Percentiles rank a stretch among this genome's conserved stretches.
phyloP scores from a whole-genome alignment of 1,284 basidiomycete species.

The Ceratobasidium sp. region DNA sequence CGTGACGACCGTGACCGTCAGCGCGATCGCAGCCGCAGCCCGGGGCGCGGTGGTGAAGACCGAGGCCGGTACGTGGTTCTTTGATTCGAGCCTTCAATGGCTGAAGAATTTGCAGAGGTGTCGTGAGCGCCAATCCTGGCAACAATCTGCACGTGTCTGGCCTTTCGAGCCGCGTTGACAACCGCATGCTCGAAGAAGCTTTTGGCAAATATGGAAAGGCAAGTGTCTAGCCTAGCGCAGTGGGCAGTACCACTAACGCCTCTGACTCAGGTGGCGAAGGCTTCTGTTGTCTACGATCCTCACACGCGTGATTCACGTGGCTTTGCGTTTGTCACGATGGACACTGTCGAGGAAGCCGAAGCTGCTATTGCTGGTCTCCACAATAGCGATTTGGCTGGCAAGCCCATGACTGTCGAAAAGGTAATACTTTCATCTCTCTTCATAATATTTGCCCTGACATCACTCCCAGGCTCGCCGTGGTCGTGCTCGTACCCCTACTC shows the following conservation, averaged over 20 bases:
- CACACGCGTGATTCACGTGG: conserved; percentile 96
- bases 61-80: conserved; percentile 8
- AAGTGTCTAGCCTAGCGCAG: conserved; percentile 48
- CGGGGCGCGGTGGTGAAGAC: conserved; percentile 2
- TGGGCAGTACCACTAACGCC: neutral
- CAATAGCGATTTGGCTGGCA: conserved; percentile 84
- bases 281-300: conserved; percentile 96
- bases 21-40: conserved; percentile 26
- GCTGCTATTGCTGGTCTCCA: conserved; percentile 86
- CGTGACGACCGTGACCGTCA: conserved; percentile 16
- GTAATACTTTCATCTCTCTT: conserved; percentile 54
- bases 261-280: conserved; percentile 74
- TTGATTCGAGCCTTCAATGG: neutral
- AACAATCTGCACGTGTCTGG: conserved; percentile 97
- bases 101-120: conserved; percentile 36
- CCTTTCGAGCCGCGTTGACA: conserved; percentile 80
- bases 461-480: conserved; percentile 83
- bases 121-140: conserved; percentile 74
- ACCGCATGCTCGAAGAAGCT: conserved; percentile 83
- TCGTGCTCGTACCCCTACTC: conserved; percentile 93
- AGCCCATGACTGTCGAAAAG: conserved; percentile 86
- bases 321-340: conserved; percentile 98
- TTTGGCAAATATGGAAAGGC: conserved; percentile 92
- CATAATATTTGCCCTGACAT: conserved; percentile 6
- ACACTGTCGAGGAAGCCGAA: conserved; percentile 86